Base-by-base conservation (phyloP, 1,139 yeast species). In the Lizanozyma gosingica region DNA sequence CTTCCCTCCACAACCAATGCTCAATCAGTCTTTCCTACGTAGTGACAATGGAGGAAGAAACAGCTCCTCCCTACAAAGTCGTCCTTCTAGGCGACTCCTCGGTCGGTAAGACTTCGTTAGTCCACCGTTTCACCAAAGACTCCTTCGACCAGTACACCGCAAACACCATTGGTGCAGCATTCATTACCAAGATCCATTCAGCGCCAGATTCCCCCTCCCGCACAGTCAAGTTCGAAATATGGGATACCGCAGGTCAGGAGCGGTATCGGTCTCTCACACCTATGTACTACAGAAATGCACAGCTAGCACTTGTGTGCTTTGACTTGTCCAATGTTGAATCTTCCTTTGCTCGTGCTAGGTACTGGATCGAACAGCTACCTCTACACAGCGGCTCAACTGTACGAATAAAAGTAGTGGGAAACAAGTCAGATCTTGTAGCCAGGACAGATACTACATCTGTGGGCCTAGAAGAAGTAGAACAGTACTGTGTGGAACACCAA, bases 201-300 rank as follows among this genome's bases (percentile, higher is more conserved):
- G 53, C 64, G 3, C 37, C 45, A 14, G 41, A 44, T 14, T 35
- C 46, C 29, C 43, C 50, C 17, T 49, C 49, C 15, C 48, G 51
- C 35, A 42, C 42, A 17, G 45, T 69, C 37, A 65, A 65, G 47
- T 63, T 67, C 44, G 75, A 71, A 45, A 67, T 71, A 43, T 71
- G 76, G 76, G 76, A 71, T 45, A 71, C 76, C n/a, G 76, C 76
- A 2, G 76, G 76, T 32, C 76, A 71, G 49, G 76, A 71, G 44
- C 49, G 76, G 37, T 71, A 71, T 52, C 57, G 67, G 44, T 65
- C 72, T 9, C 56, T 71, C 35, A 70, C 75, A 1, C 76, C 76
- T 3, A 71, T 71, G 76, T 71, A 71, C 52, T 71, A 71, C 49
- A 49, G 76, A 32, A 67, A 68, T 45, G 70, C 73, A 35, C 61